phyloP scores from a whole-genome alignment of 1,284 basidiomycete genomes.

The Somion occarium region DNA sequence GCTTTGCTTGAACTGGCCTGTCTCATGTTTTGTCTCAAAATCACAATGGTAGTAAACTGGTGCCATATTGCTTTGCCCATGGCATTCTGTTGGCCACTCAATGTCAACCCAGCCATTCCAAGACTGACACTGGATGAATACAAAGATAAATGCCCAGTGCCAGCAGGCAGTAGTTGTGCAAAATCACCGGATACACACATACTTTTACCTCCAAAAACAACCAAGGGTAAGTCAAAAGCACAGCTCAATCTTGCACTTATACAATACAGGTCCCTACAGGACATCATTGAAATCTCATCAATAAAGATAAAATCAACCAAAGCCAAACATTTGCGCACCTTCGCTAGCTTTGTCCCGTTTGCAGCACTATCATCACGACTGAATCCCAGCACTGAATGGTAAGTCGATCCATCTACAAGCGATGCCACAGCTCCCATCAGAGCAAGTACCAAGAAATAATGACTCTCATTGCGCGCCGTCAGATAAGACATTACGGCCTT shows the following conservation, averaged over 20 bases:
- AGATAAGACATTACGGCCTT: constrained; percentile 31
- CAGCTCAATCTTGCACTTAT: constrained; percentile 5
- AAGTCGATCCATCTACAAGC: constrained; percentile 32
- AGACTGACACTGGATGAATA: not conserved
- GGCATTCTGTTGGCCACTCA: constrained; percentile 1
- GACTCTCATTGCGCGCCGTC: constrained; percentile 15
- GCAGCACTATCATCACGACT: not conserved
- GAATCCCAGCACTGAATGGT: constrained; percentile 31
- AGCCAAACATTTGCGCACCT: constrained; percentile 13
- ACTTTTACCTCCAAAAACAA: constrained; percentile 9
- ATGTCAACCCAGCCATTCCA: not conserved
- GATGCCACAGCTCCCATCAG: constrained; percentile 35
- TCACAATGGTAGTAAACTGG: constrained; percentile 9
- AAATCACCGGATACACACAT: constrained; percentile 14
- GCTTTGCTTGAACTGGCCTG: not conserved
- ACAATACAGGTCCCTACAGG: constrained; percentile 3
- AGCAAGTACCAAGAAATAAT: constrained; percentile 28
- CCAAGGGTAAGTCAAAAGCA: not conserved
- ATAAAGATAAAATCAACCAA: constrained; percentile 31
- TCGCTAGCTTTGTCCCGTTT: not conserved
- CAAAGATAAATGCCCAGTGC: not conserved
- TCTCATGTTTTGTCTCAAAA: constrained; percentile 10
- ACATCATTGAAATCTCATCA: constrained; percentile 13
- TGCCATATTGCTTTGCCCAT: constrained; percentile 6
- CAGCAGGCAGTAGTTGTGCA: constrained; percentile 15